Evolutionary conservation across 2,329 filamentous ascomycete genomes (phyloP), one percentile per base, ranked within the genome.

Genomic region (Pseudogymnoascus sp.): DNA sequence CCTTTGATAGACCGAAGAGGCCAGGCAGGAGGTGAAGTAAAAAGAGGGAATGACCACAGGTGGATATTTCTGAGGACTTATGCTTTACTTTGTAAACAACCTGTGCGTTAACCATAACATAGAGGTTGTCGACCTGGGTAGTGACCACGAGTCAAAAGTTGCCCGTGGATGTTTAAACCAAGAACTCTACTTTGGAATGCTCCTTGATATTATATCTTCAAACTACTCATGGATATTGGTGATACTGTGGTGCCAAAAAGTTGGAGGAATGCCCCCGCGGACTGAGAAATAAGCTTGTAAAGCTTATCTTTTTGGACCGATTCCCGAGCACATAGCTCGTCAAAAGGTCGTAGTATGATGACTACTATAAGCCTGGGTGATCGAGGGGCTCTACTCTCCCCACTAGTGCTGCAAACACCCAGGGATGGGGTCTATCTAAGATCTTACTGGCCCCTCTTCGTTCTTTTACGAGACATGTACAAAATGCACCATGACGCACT

Each of bases 1-100:
- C 81, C 0, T 95, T 95, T 75, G 87, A 84, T 71, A 83, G 90
- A 73, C 90, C 90, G 29, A 93, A 91, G 84, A 83, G 89, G 71
- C 90, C 90, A 4, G 90, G 90, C 38, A 66, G 72, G 59, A 71
- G 68, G 65, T 72, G 50, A 56, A n/a, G 6, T 15, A 9, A 9
- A 56, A 21, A 21, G 10, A 10, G 11, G 13, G 11, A 35, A 56
- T 56, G 15, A 6, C n/a, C n/a, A 19, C 9, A 29, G 29, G 23
- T 33, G n/a, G 29, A 21, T 13, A 15, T 33, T 33, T 56, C 29
- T 56, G 19, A 10, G 10, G 29, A 19, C 9, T 13, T 33, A 19
- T 56, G n/a, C 26, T 19, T 31, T 1, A 53, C 7, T 53, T 9
- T 4, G 17, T 33, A 21, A 29, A 56, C 26, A 56, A 19, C 7